Conservation (phyloP, 345 rosid genomes). For the Geranium rotundifolium region DNA sequence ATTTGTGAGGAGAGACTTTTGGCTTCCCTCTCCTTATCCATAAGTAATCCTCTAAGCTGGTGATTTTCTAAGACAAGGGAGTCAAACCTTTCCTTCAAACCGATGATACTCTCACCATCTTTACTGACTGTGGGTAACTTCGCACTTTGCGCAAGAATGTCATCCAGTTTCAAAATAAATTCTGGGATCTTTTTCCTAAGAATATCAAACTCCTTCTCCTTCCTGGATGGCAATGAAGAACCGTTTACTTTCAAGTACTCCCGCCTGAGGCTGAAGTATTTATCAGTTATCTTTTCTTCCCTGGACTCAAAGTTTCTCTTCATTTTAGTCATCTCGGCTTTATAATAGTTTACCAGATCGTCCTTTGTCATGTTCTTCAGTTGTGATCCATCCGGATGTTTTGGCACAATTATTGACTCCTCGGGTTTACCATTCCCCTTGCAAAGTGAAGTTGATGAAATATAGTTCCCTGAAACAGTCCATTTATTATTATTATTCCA, state of each 20-base stretch:
- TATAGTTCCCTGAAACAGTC: conserved; percentile 44
- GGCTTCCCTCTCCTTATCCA: conserved; percentile 32
- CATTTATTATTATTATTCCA: conserved; percentile 28
- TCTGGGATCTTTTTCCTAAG: conserved; percentile 63
- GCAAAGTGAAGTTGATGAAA: conserved; percentile 26
- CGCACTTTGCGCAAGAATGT: conserved; percentile 39
- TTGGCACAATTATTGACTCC: conserved; percentile 33
- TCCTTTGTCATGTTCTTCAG: conserved; percentile 34
- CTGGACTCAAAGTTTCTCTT: conserved; percentile 60
- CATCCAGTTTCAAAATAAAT: conserved; percentile 44
- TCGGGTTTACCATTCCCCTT: conserved; percentile 63
- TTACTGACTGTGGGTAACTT: conserved; percentile 19
- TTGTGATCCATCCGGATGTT: conserved; percentile 33
- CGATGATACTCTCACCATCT: conserved; percentile 24
- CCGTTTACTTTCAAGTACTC: conserved; percentile 49
- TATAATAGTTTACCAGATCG: conserved; percentile 38
- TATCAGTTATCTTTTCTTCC: conserved; percentile 53
- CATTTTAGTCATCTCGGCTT: conserved; percentile 72
- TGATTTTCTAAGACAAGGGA: conserved; percentile 40
- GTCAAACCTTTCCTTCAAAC: conserved; percentile 37
- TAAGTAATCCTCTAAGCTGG: conserved; percentile 33
- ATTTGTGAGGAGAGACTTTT: conserved; percentile 28
- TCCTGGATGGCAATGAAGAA: conserved; percentile 36
- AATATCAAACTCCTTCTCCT: conserved; percentile 63
- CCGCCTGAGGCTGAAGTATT: conserved; percentile 45